A percentile compares a stretch with the other conserved stretches of the same genome.
phyloP scores from a whole-genome alignment of 2,329 filamentous ascomycete genomes.

The Penicillium sp. region DNA sequence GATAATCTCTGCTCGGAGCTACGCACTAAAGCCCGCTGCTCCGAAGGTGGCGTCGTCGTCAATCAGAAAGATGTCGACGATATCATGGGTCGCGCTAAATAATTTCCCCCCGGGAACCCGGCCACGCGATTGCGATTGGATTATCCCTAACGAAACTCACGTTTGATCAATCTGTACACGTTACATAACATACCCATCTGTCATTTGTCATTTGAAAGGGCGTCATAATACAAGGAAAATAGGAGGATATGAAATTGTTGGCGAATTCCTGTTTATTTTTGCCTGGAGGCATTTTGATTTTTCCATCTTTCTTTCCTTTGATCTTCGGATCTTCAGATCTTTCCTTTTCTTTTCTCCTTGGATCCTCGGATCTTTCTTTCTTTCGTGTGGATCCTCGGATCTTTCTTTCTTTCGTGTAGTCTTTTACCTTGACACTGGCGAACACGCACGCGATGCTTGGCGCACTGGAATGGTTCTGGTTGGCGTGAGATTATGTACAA shows the following conservation, averaged over 20 bases:
- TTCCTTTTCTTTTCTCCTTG: neutral
- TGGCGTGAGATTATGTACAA: too few relatives aligned
- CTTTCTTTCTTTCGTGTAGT: too few relatives aligned
- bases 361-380: too few relatives aligned
- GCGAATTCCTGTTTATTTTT: too few relatives aligned
- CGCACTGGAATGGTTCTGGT: too few relatives aligned
- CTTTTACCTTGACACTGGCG: too few relatives aligned
- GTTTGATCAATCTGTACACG: constrained; percentile 21
- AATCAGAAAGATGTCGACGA: constrained; percentile 86
- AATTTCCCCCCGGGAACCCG: constrained; percentile 7
- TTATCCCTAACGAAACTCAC: constrained; percentile 19
- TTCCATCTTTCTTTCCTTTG: too few relatives aligned
- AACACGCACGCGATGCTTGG: too few relatives aligned
- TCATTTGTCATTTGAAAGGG: constrained; percentile 25
- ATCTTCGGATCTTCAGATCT: neutral
- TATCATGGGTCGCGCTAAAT: constrained; percentile 60
- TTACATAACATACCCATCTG: constrained; percentile 32
- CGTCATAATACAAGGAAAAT: constrained; percentile 21
- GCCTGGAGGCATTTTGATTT: constrained; percentile 3
- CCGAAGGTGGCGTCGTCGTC: constrained; percentile 83
- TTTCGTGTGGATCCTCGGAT: too few relatives aligned
- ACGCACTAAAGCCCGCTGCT: constrained; percentile 94
- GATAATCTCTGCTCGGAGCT: constrained; percentile 91
- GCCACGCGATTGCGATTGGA: constrained; percentile 1
- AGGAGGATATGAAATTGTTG: too few relatives aligned